Evolutionary conservation across 768 basidiomycete species (phyloP).

Genomic region (Leucocoprinus birnbaumii): DNA sequence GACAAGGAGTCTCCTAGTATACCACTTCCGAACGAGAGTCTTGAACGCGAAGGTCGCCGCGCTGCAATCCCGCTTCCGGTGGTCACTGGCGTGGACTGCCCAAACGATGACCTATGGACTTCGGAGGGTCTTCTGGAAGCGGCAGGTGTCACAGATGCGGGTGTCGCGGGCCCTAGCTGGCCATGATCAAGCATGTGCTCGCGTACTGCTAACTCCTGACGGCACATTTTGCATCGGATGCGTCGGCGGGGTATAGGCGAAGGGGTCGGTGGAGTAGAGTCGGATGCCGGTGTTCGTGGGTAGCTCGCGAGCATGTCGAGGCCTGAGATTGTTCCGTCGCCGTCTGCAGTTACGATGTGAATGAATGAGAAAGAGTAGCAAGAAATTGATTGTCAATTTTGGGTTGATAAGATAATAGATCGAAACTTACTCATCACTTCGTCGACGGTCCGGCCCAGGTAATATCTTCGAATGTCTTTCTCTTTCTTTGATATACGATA

Average conservation of each 20-base stretch:
- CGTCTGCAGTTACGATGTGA: conserved; percentile 46
- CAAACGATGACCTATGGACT: conserved; percentile 7
- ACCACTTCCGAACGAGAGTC: conserved; percentile 8
- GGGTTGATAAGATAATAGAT: conserved; percentile 3
- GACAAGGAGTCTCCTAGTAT: conserved; percentile 31
- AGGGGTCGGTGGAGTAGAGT: conserved; percentile 61
- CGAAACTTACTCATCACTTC: conserved; percentile 72
- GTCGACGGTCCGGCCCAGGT: conserved; percentile 70
- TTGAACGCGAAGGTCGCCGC: conserved; percentile 11
- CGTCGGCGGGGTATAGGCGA: conserved; percentile 36
- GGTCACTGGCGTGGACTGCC: background rate
- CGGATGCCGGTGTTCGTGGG: conserved; percentile 56
- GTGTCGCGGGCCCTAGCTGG: conserved; percentile 69
- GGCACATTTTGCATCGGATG: conserved; percentile 92
- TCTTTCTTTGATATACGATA: conserved; percentile 66
- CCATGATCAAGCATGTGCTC: conserved; percentile 94
- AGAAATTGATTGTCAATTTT: background rate
- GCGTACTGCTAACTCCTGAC: conserved; percentile 83
- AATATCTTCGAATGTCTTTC: conserved; percentile 76
- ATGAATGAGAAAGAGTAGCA: too few species aligned
- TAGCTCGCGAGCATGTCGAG: conserved; percentile 77
- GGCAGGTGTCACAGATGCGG: conserved; percentile 45
- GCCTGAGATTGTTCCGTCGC: conserved; percentile 62
- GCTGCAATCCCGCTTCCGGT: background rate
- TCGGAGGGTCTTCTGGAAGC: conserved; percentile 34